Percentiles rank a stretch among this genome's conserved stretches.
Evolutionary conservation across 495 filamentous ascomycete species (phyloP).

Genomic region (Annulohypoxylon moriforme): DNA sequence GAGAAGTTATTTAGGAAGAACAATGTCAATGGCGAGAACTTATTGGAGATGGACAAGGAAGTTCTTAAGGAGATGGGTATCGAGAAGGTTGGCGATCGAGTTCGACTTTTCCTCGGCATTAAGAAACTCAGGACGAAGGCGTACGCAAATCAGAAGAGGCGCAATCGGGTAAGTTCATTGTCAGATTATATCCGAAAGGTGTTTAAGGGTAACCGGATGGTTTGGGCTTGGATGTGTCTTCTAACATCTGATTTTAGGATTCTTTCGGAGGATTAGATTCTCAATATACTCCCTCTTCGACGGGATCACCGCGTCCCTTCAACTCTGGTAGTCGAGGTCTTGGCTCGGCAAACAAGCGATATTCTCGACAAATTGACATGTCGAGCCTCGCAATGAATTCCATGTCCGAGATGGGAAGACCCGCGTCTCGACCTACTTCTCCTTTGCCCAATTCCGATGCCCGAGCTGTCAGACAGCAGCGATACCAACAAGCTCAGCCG

Average conservation of each 20-base stretch:
- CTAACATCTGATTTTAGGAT: conserved; percentile 60
- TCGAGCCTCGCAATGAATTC: conserved; percentile 53
- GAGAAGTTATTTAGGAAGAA: conserved; percentile 91
- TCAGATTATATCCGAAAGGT: not conserved
- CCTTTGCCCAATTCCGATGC: conserved; percentile 70
- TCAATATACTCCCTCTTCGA: conserved; percentile 71
- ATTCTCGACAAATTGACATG: conserved; percentile 74
- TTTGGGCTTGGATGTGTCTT: not conserved
- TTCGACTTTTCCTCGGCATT: conserved; percentile 92
- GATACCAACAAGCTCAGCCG: conserved; percentile 56
- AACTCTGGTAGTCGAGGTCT: conserved; percentile 60
- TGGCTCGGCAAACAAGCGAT: conserved; percentile 74
- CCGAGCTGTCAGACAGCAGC: conserved; percentile 53
- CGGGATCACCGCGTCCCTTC: conserved; percentile 72
- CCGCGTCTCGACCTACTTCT: conserved; percentile 75
- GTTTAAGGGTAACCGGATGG: not conserved
- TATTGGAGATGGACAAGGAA: conserved; percentile 96
- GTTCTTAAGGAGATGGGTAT: conserved; percentile 98
- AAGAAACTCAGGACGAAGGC: conserved; percentile 90
- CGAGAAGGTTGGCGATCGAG: conserved; percentile 96
- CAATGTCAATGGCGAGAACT: conserved; percentile 95
- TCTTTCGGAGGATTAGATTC: conserved; percentile 76
- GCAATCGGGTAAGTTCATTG: conserved; percentile 77
- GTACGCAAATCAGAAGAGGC: conserved; percentile 83
- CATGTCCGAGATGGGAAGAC: conserved; percentile 60